phyloP scores from a whole-genome alignment of 495 filamentous ascomycete species.

The Aspergillus coremiiformis region DNA sequence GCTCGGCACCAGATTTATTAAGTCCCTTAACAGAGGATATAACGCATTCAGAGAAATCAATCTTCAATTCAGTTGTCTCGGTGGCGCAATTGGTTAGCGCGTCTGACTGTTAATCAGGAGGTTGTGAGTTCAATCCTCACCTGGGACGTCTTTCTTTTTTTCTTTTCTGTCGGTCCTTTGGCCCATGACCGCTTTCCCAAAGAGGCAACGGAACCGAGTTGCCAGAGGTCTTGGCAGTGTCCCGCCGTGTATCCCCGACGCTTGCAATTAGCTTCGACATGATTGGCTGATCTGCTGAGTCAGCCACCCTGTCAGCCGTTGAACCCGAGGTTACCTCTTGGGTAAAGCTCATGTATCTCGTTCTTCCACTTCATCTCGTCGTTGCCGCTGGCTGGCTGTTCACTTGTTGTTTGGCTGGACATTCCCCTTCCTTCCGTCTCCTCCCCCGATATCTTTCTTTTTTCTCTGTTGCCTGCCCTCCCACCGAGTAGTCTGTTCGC shows the following conservation, averaged over 20 bases:
- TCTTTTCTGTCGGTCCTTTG: no score
- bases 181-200: not conserved
- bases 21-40: no score
- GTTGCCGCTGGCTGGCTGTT: constrained; percentile 17
- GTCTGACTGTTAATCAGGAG: no score
- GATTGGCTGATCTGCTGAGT: constrained; percentile 36
- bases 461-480: constrained; percentile 5
- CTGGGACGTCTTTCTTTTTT: no score
- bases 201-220: not conserved
- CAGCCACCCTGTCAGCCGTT: constrained; percentile 29
- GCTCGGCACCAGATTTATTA: no score
- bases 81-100: no score
- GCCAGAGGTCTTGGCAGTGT: no score
- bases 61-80: no score
- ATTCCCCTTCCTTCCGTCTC: constrained; percentile 4
- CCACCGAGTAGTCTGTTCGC: constrained; percentile 5
- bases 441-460: not conserved
- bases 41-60: no score
- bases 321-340: constrained; percentile 39
- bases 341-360: constrained; percentile 15
- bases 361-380: constrained; percentile 12
- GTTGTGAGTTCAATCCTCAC: no score
- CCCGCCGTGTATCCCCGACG: constrained; percentile 43
- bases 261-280: constrained; percentile 34
- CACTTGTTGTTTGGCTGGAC: not conserved